These are phyloP conservation scores for Phanerochaete carnosa DNA, from an alignment of 768 basidiomycete genomes.

Conservation along the genomic window DNA sequence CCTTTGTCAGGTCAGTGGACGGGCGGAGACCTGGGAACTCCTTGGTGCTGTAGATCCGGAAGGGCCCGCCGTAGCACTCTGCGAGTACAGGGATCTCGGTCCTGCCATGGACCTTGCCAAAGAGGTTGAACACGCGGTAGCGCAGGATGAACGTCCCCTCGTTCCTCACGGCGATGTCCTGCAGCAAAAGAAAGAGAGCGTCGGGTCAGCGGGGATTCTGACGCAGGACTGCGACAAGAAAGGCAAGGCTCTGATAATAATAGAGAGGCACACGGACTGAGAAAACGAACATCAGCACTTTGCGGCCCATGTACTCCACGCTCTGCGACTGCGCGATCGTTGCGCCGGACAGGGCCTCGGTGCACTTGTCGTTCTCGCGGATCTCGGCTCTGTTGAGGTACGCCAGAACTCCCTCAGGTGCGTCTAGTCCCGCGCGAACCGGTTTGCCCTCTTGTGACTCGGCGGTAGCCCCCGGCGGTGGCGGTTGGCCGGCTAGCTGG, in stretches of 20 bases:
- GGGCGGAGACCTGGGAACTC: constrained; percentile 66
- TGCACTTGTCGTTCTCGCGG: constrained; percentile 49
- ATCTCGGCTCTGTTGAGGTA: constrained; percentile 38
- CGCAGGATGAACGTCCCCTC: constrained; percentile 66
- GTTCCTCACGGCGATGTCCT: constrained; percentile 72
- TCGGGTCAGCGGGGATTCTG: neutral
- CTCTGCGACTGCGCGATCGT: constrained; percentile 38
- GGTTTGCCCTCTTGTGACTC: neutral
- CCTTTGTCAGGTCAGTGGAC: constrained; percentile 68
- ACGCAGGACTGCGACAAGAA: neutral
- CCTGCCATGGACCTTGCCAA: constrained; percentile 33
- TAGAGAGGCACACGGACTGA: constrained; percentile 38
- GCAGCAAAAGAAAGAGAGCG: neutral
- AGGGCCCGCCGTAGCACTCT: constrained; percentile 60
- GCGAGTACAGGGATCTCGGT: constrained; percentile 49
- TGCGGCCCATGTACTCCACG: constrained; percentile 45
- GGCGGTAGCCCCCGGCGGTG: neutral
- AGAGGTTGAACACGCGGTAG: constrained; percentile 66
- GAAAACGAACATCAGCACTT: constrained; percentile 60
- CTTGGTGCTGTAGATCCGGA: constrained; percentile 69
- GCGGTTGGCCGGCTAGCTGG: neutral
- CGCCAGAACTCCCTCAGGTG: constrained; percentile 39
- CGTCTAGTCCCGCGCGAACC: constrained; percentile 9
- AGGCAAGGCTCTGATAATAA: constrained; percentile 6
- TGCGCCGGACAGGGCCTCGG: constrained; percentile 52